Percentiles rank a stretch among this genome's conserved stretches.
phyloP scores from a whole-genome alignment of 805 yeast genomes.

The Cyberlindnera sargentensis region DNA sequence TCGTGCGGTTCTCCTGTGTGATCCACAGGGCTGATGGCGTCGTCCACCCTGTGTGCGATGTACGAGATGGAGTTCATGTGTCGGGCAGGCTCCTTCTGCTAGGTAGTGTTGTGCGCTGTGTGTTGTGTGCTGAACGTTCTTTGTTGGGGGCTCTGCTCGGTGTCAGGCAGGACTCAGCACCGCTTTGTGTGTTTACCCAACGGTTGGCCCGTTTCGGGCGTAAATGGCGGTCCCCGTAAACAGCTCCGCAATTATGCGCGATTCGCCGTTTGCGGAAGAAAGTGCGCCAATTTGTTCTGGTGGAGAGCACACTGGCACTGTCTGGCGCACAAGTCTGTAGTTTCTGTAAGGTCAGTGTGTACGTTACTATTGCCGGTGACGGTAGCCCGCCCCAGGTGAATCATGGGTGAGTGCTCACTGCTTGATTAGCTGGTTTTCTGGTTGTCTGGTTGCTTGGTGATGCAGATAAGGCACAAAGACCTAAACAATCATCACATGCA shows the following conservation, averaged over 20 bases:
- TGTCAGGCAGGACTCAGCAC: neutral
- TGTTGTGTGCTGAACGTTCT: neutral
- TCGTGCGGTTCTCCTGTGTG: neutral
- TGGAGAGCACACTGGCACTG: no score
- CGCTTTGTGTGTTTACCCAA: slow-evolving; percentile 8
- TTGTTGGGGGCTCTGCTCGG: neutral
- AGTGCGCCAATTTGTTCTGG: no score
- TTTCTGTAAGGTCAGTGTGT: no score
- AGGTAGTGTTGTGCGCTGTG: neutral
- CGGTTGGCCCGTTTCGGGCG: slow-evolving; percentile 6
- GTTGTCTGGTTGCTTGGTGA: no score
- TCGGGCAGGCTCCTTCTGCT: neutral
- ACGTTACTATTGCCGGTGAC: no score
- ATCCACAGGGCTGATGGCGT: slow-evolving; percentile 14
- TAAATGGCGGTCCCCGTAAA: neutral
- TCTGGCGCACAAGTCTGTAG: no score
- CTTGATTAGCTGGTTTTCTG: no score
- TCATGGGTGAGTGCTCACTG: no score
- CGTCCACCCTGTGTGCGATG: slow-evolving; percentile 20
- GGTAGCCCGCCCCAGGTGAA: no score
- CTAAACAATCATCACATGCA: no score
- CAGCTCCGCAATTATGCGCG: neutral
- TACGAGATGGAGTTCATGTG: slow-evolving; percentile 24
- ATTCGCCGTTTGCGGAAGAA: neutral
- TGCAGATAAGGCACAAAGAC: no score